phyloP scores from a whole-genome alignment of 768 basidiomycete genomes.

The Ramaria rubella region DNA sequence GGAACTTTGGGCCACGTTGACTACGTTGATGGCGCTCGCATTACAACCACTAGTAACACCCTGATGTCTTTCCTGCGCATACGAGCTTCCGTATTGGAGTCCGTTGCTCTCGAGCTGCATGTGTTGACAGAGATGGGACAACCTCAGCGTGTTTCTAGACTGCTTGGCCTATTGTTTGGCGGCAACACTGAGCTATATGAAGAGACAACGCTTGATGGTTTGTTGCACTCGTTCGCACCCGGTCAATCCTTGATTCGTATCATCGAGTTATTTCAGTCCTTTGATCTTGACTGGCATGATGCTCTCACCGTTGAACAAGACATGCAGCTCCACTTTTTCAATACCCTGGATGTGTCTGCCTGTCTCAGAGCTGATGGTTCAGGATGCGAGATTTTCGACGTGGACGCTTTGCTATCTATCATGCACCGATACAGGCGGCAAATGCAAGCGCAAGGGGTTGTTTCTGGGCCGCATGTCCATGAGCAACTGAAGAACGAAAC shows the following conservation, averaged over 20 bases:
- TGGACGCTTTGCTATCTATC: slow-evolving; percentile 62
- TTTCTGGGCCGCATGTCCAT: slow-evolving; percentile 54
- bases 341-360: slow-evolving; percentile 56
- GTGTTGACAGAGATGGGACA: slow-evolving; percentile 75
- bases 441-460: slow-evolving; percentile 60
- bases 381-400: slow-evolving; percentile 81
- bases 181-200: slow-evolving; percentile 30
- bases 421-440: slow-evolving; percentile 52
- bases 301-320: slow-evolving; percentile 52
- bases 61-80: slow-evolving; percentile 73
- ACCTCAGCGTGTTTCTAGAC: slow-evolving; percentile 60
- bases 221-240: slow-evolving; percentile 60
- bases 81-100: slow-evolving; percentile 79
- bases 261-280: slow-evolving; percentile 80
- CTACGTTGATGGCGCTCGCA: slow-evolving; percentile 65
- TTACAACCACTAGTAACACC: slow-evolving; percentile 59
- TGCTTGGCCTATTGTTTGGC: slow-evolving; percentile 79
- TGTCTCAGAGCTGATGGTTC: slow-evolving; percentile 61
- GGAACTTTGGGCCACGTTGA: slow-evolving; percentile 53
- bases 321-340: slow-evolving; percentile 50
- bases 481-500: slow-evolving; percentile 67
- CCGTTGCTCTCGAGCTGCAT: slow-evolving; percentile 83
- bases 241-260: slow-evolving; percentile 81
- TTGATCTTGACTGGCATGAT: slow-evolving; percentile 88
- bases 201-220: slow-evolving; percentile 41